Conservation (phyloP, 1,284 basidiomycete species). For the Puccinia polysora region DNA sequence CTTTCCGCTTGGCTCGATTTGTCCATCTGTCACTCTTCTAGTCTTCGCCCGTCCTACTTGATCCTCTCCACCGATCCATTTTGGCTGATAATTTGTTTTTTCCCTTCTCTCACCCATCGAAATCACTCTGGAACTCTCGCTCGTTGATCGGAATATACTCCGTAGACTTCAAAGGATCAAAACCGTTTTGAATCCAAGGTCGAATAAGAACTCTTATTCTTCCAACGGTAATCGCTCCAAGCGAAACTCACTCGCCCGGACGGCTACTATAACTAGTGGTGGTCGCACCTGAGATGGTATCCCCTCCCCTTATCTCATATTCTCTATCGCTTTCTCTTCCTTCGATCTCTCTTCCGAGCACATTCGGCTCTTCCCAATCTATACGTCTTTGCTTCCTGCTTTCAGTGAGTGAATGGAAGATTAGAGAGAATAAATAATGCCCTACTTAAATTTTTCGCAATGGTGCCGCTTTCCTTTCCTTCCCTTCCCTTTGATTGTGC, state of each 20-base stretch:
- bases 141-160: no score
- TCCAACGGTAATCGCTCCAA: neutral
- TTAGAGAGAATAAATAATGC: no score
- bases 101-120: neutral
- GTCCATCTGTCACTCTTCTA: neutral
- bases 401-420: no score
- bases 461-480: no score
- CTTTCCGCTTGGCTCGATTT: no score
- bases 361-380: no score
- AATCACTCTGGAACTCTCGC: neutral
- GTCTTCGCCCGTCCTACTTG: neutral
- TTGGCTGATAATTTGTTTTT: neutral
- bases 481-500: no score
- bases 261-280: slow-evolving; percentile 1
- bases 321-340: neutral
- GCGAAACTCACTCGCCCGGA: neutral
- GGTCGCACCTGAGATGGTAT: neutral
- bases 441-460: no score
- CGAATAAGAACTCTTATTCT: neutral
- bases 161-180: slow-evolving; percentile 40
- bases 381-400: no score
- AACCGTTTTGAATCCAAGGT: slow-evolving; percentile 15
- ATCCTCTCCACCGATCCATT: neutral
- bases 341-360: no score
- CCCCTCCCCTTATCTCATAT: neutral